A percentile compares a stretch with the other conserved stretches of the same genome.
Conservation (phyloP, 805 yeast species). For the Kodamaea neixiangensis region DNA sequence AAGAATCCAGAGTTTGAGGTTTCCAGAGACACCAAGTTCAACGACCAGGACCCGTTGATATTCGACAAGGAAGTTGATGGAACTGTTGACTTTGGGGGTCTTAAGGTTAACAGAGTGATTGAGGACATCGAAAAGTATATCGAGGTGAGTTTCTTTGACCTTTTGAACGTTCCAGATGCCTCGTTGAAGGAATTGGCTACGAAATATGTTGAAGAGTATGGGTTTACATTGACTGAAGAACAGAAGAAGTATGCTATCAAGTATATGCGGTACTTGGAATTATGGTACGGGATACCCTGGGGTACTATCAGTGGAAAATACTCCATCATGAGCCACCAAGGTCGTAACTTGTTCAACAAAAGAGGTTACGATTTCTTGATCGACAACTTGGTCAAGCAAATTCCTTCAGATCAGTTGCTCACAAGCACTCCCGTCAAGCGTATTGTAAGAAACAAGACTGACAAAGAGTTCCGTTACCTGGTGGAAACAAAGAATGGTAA, state of each 20-base stretch:
- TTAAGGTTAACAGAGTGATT: slow-evolving; percentile 36
- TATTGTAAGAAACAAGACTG: not conserved
- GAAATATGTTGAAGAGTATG: slow-evolving; percentile 48
- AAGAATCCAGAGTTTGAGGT: slow-evolving; percentile 19
- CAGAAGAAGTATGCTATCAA: slow-evolving; percentile 57
- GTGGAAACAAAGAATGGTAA: slow-evolving; percentile 37
- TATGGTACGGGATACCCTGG: slow-evolving; percentile 82
- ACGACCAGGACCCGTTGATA: slow-evolving; percentile 42
- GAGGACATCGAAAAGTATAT: slow-evolving; percentile 61
- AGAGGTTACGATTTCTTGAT: slow-evolving; percentile 60
- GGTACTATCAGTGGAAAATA: slow-evolving; percentile 65
- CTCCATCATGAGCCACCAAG: slow-evolving; percentile 68
- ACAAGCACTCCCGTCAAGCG: slow-evolving; percentile 24
- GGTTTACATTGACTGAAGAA: slow-evolving; percentile 47
- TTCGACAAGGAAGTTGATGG: slow-evolving; percentile 35
- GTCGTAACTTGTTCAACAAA: slow-evolving; percentile 72
- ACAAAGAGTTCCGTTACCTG: slow-evolving; percentile 13
- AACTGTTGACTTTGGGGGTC: slow-evolving; percentile 26
- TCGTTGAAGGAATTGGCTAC: slow-evolving; percentile 52
- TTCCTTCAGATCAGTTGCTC: slow-evolving; percentile 43
- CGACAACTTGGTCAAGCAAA: slow-evolving; percentile 34
- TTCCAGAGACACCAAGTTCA: slow-evolving; percentile 42
- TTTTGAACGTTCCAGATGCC: slow-evolving; percentile 50
- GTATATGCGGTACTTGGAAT: slow-evolving; percentile 58
- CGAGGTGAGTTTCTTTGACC: slow-evolving; percentile 56